Evolutionary conservation across 352 stramenopile species (phyloP).

Genomic region (Globisporangium spinosum): DNA sequence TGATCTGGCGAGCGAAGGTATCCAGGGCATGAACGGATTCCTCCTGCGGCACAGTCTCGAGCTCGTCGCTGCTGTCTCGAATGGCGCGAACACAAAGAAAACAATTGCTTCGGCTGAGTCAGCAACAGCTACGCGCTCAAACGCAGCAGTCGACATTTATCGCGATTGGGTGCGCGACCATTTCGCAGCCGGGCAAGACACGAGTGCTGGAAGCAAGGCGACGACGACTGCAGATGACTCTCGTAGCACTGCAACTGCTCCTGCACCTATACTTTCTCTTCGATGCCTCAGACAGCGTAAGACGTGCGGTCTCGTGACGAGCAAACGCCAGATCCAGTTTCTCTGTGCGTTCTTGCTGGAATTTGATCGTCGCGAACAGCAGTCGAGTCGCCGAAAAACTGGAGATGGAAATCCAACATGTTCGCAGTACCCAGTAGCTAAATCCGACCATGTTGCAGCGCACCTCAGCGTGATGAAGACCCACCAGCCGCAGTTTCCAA

Average conservation of each 20-base stretch:
- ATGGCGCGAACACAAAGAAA: not conserved
- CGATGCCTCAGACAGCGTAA: conserved; percentile 6
- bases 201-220: not conserved
- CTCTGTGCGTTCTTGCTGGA: conserved; percentile 36
- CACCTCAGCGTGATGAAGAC: conserved; percentile 40
- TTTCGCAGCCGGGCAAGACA: conserved; percentile 12
- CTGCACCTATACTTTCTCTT: not conserved
- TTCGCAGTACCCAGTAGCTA: not conserved
- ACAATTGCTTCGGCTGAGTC: not conserved
- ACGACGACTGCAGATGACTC: not conserved
- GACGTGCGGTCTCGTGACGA: conserved; percentile 21
- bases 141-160: conserved; percentile 18
- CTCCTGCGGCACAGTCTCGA: conserved; percentile 27
- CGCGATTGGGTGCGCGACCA: conserved; percentile 26
- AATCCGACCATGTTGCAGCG: conserved; percentile 22
- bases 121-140: not conserved
- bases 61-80: conserved; percentile 20
- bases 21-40: conserved; percentile 17
- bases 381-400: not conserved
- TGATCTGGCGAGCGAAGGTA: conserved; percentile 28
- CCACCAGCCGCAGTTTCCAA: conserved; percentile 25
- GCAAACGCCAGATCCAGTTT: conserved; percentile 37
- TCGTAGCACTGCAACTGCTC: not conserved
- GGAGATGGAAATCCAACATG: not conserved
- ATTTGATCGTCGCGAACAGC: conserved; percentile 23